A percentile compares a stretch with the other conserved stretches of the same genome.
These are phyloP conservation scores for Fusarium kyushuense DNA, from an alignment of 2,329 filamentous ascomycete species.

Conservation along the genomic window DNA sequence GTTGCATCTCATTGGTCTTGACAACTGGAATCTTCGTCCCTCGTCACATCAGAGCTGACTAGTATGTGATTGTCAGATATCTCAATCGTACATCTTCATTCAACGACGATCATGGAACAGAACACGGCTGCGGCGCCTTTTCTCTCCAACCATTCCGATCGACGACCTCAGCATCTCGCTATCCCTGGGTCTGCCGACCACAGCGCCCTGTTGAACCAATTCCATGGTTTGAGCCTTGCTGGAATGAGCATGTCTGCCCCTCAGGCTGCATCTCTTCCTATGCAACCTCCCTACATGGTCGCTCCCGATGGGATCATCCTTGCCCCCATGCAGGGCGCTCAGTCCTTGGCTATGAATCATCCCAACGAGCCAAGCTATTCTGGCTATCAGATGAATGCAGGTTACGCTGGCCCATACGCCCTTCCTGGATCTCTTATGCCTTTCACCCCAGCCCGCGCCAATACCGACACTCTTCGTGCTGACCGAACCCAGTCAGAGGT, in stretches of 20 bases:
- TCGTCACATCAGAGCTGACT: background rate
- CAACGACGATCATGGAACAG: constrained; percentile 53
- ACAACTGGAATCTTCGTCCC: background rate
- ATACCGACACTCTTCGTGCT: constrained; percentile 59
- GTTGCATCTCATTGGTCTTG: background rate
- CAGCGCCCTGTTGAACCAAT: constrained; percentile 51
- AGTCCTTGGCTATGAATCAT: constrained; percentile 54
- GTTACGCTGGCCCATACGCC: constrained; percentile 54
- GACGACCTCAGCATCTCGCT: constrained; percentile 49
- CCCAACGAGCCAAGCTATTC: constrained; percentile 52
- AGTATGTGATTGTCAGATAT: constrained; percentile 25
- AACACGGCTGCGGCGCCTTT: constrained; percentile 50
- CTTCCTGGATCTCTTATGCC: constrained; percentile 59
- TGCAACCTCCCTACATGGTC: constrained; percentile 54
- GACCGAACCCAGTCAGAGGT: constrained; percentile 66
- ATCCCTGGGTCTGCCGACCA: constrained; percentile 50
- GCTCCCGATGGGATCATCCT: constrained; percentile 56
- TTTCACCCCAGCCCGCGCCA: constrained; percentile 65
- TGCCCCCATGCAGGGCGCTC: constrained; percentile 52
- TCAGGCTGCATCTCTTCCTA: constrained; percentile 51
- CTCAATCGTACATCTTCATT: constrained; percentile 54
- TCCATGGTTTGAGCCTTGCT: constrained; percentile 55
- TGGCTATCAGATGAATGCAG: constrained; percentile 50
- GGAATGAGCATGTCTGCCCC: constrained; percentile 51
- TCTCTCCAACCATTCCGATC: constrained; percentile 48